phyloP scores from a whole-genome alignment of 164 flowering plant genomes.

The Kingdonia uniflora region DNA sequence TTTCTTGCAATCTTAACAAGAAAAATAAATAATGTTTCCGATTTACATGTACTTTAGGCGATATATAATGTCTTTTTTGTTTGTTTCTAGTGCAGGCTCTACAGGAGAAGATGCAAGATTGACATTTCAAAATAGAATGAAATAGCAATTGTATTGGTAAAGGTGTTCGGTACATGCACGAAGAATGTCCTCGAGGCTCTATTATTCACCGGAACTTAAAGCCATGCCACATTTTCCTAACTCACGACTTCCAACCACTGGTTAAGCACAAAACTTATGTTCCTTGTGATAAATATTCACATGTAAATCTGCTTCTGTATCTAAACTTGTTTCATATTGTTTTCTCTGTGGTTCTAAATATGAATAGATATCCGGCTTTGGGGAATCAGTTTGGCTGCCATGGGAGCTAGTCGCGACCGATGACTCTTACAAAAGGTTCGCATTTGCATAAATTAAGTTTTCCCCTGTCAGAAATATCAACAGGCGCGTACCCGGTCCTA shows the following conservation, averaged over 20 bases:
- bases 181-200: slow-evolving; percentile 33
- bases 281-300: too few relatives aligned
- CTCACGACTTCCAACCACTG: slow-evolving; percentile 20
- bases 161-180: slow-evolving; percentile 36
- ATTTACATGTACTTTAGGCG: too few relatives aligned
- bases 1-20: too few relatives aligned
- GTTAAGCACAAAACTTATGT: slow-evolving; percentile 12
- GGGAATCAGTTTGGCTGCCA: slow-evolving; percentile 27
- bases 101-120: slow-evolving; percentile 8
- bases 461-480: too few relatives aligned
- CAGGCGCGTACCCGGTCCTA: too few relatives aligned
- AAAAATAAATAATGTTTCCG: too few relatives aligned
- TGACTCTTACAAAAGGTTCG: slow-evolving; percentile 14
- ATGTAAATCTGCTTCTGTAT: too few relatives aligned
- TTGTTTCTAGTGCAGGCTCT: slow-evolving; percentile 7
- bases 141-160: slow-evolving; percentile 24
- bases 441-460: neutral
- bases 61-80: neutral
- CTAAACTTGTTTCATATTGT: too few relatives aligned
- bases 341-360: too few relatives aligned
- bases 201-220: slow-evolving; percentile 23
- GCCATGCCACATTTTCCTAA: slow-evolving; percentile 18
- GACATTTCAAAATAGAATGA: slow-evolving; percentile 21
- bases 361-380: slow-evolving; percentile 30
- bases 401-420: slow-evolving; percentile 9